These are phyloP conservation scores for Elsinoe australis DNA, from an alignment of 2,329 filamentous ascomycete genomes.

Conservation along the genomic window DNA sequence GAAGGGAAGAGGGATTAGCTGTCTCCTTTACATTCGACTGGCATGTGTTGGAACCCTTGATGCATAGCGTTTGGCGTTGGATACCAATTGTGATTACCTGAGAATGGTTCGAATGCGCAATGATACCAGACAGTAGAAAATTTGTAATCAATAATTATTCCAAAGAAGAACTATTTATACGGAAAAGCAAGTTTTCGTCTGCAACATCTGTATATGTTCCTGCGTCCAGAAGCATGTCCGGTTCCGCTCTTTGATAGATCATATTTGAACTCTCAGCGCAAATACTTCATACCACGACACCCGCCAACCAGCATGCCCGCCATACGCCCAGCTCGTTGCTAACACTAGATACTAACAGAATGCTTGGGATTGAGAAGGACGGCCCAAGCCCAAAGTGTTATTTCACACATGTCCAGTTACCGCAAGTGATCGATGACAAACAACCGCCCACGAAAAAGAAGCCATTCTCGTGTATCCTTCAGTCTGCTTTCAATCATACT, in stretches of 20 bases:
- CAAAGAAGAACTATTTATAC: too few species aligned
- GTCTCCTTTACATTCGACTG: too few species aligned
- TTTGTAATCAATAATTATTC: constrained; percentile 4
- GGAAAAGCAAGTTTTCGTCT: too few species aligned
- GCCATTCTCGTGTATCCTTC: constrained; percentile 63
- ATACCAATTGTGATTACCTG: constrained; percentile 1
- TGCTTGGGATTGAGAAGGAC: constrained; percentile 19
- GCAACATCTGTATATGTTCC: too few species aligned
- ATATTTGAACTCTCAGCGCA: too few species aligned
- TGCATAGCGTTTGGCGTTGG: constrained; percentile 6
- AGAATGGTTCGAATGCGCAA: background rate
- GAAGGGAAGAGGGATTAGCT: background rate
- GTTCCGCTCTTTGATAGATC: too few species aligned
- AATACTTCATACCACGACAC: too few species aligned
- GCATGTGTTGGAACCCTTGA: too few species aligned
- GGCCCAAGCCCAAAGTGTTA: constrained; percentile 53
- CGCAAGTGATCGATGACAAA: constrained; percentile 59
- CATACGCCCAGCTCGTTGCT: too few species aligned
- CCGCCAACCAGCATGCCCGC: too few species aligned
- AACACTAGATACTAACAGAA: background rate
- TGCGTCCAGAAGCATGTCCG: too few species aligned
- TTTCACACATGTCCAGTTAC: constrained; percentile 61
- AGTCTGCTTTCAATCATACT: constrained; percentile 61
- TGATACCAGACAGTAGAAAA: background rate
- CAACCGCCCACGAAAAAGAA: constrained; percentile 65